Evolutionary conservation across 75 land plant genomes (phyloP), one percentile per base, ranked within the genome.

Genomic region (Ceratopteris richardii): DNA sequence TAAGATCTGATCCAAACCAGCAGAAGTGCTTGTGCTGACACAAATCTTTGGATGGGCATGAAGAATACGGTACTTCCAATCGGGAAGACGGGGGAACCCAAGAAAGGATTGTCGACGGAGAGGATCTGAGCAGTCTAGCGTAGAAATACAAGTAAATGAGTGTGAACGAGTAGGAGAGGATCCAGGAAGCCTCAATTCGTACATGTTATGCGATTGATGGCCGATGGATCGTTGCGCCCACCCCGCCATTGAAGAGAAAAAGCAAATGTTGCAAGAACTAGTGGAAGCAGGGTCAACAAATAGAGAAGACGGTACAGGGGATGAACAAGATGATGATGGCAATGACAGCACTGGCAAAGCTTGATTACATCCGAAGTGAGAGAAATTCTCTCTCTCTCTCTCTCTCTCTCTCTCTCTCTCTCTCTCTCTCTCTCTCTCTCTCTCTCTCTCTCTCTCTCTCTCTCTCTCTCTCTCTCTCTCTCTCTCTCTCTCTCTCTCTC

Each of bases 211-310:
- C 82, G 52, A 1, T 68, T 37, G 54, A 65, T 54, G 3, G 60
- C 55, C 2, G 56, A 56, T 13, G 85, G 87, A 69, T 84, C 97
- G 57, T 69, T 64, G 51, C 88, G 26, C 52, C 64, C 80, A n/a
- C 97, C 97, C 0, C 83, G 77, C 97, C 97, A 92, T 61, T 92
- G 97, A 56, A 92, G 78, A 5, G 63, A 70, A 72, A 92, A 92
- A 13, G 97, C 97, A 52, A 92, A 79, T 46, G 67, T 21, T 0
- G 97, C 94, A 19, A 92, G 80, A 11, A 72, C 51, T 18, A 92
- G 69, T 0, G 89, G 90, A 10, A 92, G 80, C 21, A 71, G 44
- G 4, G 95, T 85, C 42, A 88, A 74, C 63, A 88, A 77, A 23
- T 85, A 69, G 24, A 92, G 78, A 18, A 85, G 62, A 33, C 66